Percentiles rank a stretch among this genome's conserved stretches.
phyloP scores from a whole-genome alignment of 2,329 filamentous ascomycete species.

The Diaporthe caulivora region DNA sequence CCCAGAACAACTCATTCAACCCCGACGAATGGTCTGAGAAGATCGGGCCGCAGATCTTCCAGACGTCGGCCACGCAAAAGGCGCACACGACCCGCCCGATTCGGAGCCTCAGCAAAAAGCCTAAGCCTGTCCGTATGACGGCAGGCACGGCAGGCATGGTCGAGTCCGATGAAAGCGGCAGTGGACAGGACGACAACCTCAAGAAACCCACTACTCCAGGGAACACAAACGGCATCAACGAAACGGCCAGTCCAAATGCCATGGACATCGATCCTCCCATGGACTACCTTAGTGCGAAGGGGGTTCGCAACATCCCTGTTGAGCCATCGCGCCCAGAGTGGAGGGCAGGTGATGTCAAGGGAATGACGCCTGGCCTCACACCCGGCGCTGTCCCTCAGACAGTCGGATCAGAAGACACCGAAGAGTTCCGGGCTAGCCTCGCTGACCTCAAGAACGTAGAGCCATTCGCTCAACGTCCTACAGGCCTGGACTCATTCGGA shows the following conservation, averaged over 20 bases:
- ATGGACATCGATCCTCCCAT: constrained; percentile 75
- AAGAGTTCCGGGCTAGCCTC: constrained; percentile 67
- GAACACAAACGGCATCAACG: constrained; percentile 26
- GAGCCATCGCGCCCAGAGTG: constrained; percentile 72
- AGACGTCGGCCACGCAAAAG: constrained; percentile 56
- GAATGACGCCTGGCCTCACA: constrained; percentile 38
- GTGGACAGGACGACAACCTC: constrained; percentile 49
- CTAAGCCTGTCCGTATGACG: constrained; percentile 67
- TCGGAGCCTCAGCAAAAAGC: constrained; percentile 67
- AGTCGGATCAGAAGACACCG: constrained; percentile 67
- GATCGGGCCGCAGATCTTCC: constrained; percentile 68
- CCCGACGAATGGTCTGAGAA: constrained; percentile 66
- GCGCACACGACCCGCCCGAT: constrained; percentile 58
- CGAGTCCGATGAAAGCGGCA: constrained; percentile 60
- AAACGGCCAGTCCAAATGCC: constrained; percentile 64
- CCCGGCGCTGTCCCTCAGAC: constrained; percentile 36
- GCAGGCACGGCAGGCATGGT: constrained; percentile 59
- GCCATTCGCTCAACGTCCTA: constrained; percentile 61
- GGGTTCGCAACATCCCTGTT: constrained; percentile 66
- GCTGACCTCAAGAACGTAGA: constrained; percentile 68
- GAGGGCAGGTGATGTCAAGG: constrained; percentile 63
- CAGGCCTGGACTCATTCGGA: constrained; percentile 65
- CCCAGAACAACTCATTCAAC: constrained; percentile 56
- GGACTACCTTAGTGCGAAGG: constrained; percentile 45
- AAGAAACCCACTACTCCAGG: constrained; percentile 41